Conservation (phyloP, 1,284 basidiomycete genomes). For the Mycosarcoma mackinlayi region DNA sequence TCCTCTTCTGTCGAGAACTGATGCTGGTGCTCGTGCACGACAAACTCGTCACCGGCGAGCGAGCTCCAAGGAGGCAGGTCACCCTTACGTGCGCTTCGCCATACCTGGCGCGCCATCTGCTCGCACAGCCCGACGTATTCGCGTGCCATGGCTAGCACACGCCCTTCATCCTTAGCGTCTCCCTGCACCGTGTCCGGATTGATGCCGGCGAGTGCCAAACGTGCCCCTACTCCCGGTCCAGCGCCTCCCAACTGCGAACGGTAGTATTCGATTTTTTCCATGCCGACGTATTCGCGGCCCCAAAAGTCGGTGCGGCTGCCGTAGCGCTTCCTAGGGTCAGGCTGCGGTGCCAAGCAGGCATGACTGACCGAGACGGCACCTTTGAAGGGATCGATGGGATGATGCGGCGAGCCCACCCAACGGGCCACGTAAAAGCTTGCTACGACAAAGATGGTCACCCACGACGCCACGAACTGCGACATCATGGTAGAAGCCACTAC, state of each 20-base stretch:
- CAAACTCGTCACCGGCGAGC: constrained; percentile 38
- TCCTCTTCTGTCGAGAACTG: constrained; percentile 23
- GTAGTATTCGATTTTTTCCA: constrained; percentile 56
- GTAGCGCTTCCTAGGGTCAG: constrained; percentile 60
- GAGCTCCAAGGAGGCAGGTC: constrained; percentile 55
- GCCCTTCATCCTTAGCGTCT: constrained; percentile 24
- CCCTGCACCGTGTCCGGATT: constrained; percentile 25
- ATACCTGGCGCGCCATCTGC: constrained; percentile 46
- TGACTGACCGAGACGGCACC: constrained; percentile 63
- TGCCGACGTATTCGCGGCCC: constrained; percentile 62
- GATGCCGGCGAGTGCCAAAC: constrained; percentile 38
- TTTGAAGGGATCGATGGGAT: constrained; percentile 65
- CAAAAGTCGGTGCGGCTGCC: constrained; percentile 58
- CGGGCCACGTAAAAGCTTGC: constrained; percentile 64
- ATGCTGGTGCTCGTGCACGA: constrained; percentile 21
- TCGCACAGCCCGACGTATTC: constrained; percentile 44
- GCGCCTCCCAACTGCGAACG: constrained; percentile 49
- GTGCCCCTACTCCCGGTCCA: constrained; percentile 36
- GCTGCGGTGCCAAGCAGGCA: constrained; percentile 57
- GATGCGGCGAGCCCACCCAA: constrained; percentile 64
- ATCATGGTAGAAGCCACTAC: constrained; percentile 68
- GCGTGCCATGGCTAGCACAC: constrained; percentile 44
- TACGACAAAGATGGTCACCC: constrained; percentile 56
- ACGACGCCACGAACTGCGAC: constrained; percentile 58
- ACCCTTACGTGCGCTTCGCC: constrained; percentile 51